These are phyloP conservation scores for Hymenoscyphus repandus DNA, from an alignment of 2,329 filamentous ascomycete species.

Conservation along the genomic window DNA sequence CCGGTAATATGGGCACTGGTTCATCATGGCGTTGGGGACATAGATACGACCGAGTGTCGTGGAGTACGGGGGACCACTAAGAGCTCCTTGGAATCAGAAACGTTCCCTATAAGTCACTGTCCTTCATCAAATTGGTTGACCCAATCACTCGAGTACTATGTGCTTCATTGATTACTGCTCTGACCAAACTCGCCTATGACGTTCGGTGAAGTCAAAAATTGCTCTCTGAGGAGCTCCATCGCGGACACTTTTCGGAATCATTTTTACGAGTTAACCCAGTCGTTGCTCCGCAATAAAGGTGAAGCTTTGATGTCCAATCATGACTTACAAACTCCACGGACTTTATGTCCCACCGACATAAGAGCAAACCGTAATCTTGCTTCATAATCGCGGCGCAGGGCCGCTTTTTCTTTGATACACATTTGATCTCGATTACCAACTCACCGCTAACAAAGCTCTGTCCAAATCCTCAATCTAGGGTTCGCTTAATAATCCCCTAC, in stretches of 20 bases:
- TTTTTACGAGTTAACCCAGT: too few species aligned
- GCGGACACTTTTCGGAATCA: too few species aligned
- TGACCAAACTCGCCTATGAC: too few species aligned
- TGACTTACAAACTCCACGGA: not conserved
- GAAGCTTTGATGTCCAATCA: not conserved
- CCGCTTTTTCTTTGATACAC: not conserved
- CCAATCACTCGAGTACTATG: too few species aligned
- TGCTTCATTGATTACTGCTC: too few species aligned
- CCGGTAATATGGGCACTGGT: not conserved
- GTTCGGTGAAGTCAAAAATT: too few species aligned
- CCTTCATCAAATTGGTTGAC: not conserved
- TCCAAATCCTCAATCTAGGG: not conserved
- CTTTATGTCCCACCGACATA: not conserved
- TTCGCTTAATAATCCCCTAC: not conserved
- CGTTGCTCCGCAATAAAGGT: too few species aligned
- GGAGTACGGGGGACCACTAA: not conserved
- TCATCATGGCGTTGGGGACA: not conserved
- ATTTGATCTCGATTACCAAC: not conserved
- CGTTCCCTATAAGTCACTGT: not conserved
- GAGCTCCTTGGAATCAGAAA: not conserved
- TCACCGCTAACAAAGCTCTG: not conserved
- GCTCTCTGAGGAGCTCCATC: too few species aligned
- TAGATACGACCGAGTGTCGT: not conserved
- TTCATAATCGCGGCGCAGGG: not conserved
- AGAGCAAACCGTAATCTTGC: not conserved